A percentile compares a stretch with the other conserved stretches of the same genome.
Conservation (phyloP, 768 basidiomycete genomes). For the Lactarius hatsudake region DNA sequence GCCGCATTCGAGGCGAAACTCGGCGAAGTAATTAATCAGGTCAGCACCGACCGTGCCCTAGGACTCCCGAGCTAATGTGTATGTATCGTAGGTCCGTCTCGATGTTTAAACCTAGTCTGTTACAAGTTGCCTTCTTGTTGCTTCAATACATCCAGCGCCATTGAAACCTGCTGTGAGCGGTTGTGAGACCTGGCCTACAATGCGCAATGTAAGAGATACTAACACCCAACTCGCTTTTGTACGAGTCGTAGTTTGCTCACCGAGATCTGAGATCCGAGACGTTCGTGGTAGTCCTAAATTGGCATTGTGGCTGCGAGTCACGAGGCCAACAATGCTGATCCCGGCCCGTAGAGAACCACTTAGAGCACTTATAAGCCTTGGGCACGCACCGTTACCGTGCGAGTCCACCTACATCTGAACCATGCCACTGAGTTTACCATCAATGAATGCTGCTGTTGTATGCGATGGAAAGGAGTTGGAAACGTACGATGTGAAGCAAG, state of each 20-base stretch:
- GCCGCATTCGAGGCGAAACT: not conserved
- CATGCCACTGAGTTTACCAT: slow-evolving; percentile 12
- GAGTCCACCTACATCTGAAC: not conserved
- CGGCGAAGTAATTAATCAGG: not conserved
- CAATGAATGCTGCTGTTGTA: slow-evolving; percentile 4
- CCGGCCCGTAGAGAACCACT: not conserved
- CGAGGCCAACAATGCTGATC: too few relatives aligned
- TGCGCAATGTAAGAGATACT: not conserved
- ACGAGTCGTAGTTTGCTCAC: not conserved
- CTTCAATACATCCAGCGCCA: not conserved
- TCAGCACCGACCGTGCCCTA: not conserved
- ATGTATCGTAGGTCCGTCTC: slow-evolving; percentile 3
- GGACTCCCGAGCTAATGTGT: not conserved
- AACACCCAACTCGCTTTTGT: too few relatives aligned
- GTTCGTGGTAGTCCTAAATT: too few relatives aligned
- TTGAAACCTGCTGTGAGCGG: not conserved
- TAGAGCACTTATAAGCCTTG: too few relatives aligned
- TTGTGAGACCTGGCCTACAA: not conserved
- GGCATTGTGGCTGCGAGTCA: too few relatives aligned
- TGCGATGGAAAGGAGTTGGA: slow-evolving; percentile 12
- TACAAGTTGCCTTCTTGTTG: not conserved
- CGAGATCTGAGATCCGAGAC: too few relatives aligned
- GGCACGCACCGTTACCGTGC: not conserved
- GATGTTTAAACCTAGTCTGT: not conserved
- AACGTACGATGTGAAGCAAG: slow-evolving; percentile 2